Evolutionary conservation across 2,329 filamentous ascomycete genomes (phyloP), one percentile per base, ranked within the genome.

Genomic region (Alternaria hordeiaustralica): DNA sequence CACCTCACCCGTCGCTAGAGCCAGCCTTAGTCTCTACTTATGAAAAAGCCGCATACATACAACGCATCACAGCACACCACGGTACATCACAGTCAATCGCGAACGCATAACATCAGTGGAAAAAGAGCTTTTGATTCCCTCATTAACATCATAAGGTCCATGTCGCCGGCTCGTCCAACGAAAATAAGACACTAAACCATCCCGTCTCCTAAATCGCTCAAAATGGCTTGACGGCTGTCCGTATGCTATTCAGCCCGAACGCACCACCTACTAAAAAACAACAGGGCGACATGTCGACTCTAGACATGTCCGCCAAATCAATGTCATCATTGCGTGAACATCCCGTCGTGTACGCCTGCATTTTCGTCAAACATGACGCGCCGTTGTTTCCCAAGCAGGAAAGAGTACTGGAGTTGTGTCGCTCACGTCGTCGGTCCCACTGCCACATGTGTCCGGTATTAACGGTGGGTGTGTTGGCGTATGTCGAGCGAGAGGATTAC

Each of bases 51-150:
- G 26, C 43, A 46, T 23, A 58, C 56, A 51, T 9, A 45, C 33
- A 44, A 18, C 25, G 36, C 50, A 26, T 25, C 21, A 41, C 46
- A 61, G n/a, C 21, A 18, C 21, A 33, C 43, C 47, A 61, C 23
- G 28, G n/a, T 41, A 18, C 21, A 33, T 46, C 47, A 61, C 23
- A 33, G n/a, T 41, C 51, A 45, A 33, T 25, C 30, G 21, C 15
- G 5, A 21, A 44, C 55, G 54, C 25, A 55, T 49, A 15, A 15
- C 33, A 43, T 36, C 54, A 60, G 43, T 63, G 56, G 21, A 68
- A 68, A 70, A 73, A 76, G 70, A 78, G 76, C 77, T 79, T 79
- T 79, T 79, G 70, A 78, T 78, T 79, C 72, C 70, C 75, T 78
- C 75, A 73, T 77, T 74, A 74, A 75, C 72, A 63, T 77, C 73